These are phyloP conservation scores for Fusarium odoratissimum DNA, from an alignment of 2,329 filamentous ascomycete species.

Conservation along the genomic window DNA sequence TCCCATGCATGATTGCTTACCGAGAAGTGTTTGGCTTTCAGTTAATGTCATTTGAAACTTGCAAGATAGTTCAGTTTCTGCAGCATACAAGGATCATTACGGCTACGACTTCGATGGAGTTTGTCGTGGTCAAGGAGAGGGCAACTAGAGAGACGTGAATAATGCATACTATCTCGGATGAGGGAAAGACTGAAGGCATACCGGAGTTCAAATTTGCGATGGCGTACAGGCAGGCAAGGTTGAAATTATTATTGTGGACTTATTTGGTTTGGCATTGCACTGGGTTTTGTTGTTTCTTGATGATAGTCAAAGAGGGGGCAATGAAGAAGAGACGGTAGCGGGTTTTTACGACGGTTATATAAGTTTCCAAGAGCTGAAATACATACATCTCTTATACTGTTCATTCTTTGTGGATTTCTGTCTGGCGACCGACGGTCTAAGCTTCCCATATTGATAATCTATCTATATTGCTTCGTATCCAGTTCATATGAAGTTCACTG, in stretches of 20 bases:
- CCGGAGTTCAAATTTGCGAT: constrained; percentile 37
- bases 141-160: constrained; percentile 11
- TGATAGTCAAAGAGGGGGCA: constrained; percentile 20
- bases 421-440: neutral
- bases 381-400: constrained; percentile 28
- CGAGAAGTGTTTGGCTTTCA: constrained; percentile 21
- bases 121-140: constrained; percentile 21
- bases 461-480: neutral
- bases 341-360: constrained; percentile 39
- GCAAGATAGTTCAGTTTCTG: constrained; percentile 18
- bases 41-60: constrained; percentile 28
- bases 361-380: constrained; percentile 40
- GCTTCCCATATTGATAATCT: neutral
- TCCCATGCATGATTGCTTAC: constrained; percentile 32
- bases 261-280: constrained; percentile 38
- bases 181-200: constrained; percentile 27
- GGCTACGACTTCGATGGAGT: constrained; percentile 26
- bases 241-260: constrained; percentile 36
- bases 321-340: constrained; percentile 29
- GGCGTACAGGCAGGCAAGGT: constrained; percentile 39
- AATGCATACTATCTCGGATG: constrained; percentile 17
- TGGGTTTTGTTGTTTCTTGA: constrained; percentile 23
- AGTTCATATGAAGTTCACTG: neutral
- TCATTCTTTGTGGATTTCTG: neutral
- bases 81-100: constrained; percentile 26